Percentiles rank a stretch among this genome's conserved stretches.
Conservation (phyloP, 2,329 filamentous ascomycete genomes). For the Colletotrichum endophyticum region DNA sequence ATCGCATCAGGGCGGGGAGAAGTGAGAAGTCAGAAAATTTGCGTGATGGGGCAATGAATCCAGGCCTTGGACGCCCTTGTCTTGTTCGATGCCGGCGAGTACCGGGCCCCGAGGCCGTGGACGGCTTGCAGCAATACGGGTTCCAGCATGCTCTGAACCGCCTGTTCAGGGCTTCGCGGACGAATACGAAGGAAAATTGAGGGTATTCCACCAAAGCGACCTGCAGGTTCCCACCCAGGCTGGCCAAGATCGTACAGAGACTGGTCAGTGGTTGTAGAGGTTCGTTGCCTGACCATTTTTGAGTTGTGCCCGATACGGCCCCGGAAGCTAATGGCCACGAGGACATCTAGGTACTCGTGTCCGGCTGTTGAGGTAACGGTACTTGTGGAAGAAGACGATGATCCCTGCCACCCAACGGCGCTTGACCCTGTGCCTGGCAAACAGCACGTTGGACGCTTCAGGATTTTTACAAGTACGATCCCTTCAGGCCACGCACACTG, state of each 20-base stretch:
- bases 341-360: neutral
- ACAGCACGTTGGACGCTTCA: neutral
- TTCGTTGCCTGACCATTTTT: neutral
- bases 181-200: conserved; percentile 12
- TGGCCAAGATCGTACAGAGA: neutral
- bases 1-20: neutral
- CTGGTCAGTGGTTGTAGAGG: neutral
- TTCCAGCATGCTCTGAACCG: neutral
- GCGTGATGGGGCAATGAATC: neutral
- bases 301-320: conserved; percentile 1
- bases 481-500: conserved; percentile 13
- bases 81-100: neutral
- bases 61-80: neutral
- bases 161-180: neutral
- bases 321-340: neutral
- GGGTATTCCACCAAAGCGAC: neutral
- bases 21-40: neutral
- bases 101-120: conserved; percentile 3
- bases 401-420: conserved; percentile 3
- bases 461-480: conserved; percentile 8
- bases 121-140: conserved; percentile 1
- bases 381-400: neutral
- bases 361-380: conserved; percentile 5
- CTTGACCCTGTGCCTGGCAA: neutral
- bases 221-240: conserved; percentile 6